Evolutionary conservation across 176 grass and related monocot species (phyloP).

Genomic region (Cocos nucifera): DNA sequence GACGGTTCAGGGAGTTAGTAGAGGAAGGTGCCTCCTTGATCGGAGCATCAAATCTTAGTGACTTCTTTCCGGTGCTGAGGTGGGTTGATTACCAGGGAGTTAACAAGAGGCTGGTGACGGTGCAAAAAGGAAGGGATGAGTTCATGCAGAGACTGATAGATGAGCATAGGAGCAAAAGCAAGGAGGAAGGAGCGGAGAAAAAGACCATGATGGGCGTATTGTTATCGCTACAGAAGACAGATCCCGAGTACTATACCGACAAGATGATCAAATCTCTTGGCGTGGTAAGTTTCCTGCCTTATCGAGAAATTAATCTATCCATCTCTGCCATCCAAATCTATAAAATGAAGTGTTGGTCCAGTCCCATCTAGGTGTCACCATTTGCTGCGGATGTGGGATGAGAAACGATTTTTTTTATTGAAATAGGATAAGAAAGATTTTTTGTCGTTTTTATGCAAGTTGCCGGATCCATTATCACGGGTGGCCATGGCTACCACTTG

Average conservation of each 20-base stretch:
- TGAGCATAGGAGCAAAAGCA: neutral
- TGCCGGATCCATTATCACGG: too few relatives aligned
- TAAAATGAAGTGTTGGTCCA: too few relatives aligned
- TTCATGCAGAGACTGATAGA: constrained; percentile 23
- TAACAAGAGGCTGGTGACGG: neutral
- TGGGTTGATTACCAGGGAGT: constrained; percentile 24
- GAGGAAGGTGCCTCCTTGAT: constrained; percentile 22
- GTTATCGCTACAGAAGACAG: constrained; percentile 26
- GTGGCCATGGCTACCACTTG: too few relatives aligned
- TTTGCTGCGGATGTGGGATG: too few relatives aligned
- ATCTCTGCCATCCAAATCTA: too few relatives aligned
- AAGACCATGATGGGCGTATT: constrained; percentile 38
- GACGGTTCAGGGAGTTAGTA: constrained; percentile 30
- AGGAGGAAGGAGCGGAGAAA: neutral
- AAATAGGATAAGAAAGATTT: too few relatives aligned
- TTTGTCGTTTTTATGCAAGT: too few relatives aligned
- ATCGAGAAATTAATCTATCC: neutral
- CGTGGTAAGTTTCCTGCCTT: constrained; percentile 13
- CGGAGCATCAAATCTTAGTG: constrained; percentile 30
- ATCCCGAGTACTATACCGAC: constrained; percentile 45
- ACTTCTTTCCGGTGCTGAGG: constrained; percentile 44
- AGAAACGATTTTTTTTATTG: too few relatives aligned
- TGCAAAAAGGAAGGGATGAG: constrained; percentile 27
- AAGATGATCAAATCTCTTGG: constrained; percentile 40
- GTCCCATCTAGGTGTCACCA: too few relatives aligned